phyloP scores from a whole-genome alignment of 257 asterid species.

The Penstemon davidsonii region DNA sequence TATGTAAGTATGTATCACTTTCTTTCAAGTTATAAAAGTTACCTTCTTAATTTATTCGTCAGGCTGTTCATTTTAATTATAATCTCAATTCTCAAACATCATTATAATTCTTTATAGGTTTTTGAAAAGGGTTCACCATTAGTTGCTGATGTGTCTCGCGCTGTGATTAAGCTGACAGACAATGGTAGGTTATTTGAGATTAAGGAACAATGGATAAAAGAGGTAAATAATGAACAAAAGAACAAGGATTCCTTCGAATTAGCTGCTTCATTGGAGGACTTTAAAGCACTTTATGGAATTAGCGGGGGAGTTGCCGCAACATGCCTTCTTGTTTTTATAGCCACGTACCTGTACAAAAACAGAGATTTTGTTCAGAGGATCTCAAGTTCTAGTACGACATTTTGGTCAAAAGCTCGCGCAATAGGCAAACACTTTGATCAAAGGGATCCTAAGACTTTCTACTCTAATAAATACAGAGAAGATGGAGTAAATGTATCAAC shows the following conservation, averaged over 20 bases:
- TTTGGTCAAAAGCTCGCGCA: constrained; percentile 34
- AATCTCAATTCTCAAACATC: no score
- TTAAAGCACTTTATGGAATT: constrained; percentile 27
- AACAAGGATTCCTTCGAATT: background rate
- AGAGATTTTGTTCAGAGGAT: constrained; percentile 30
- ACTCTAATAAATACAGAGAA: background rate
- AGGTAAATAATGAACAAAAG: background rate
- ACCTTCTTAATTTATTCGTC: no score
- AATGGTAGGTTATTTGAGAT: constrained; percentile 17
- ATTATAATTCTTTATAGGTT: constrained; percentile 2
- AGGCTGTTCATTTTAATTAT: no score
- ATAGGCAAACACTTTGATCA: constrained; percentile 38
- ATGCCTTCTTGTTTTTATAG: constrained; percentile 28
- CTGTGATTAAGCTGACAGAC: constrained; percentile 28
- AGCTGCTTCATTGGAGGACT: constrained; percentile 13
- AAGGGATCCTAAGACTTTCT: constrained; percentile 23
- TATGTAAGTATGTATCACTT: constrained; percentile 24
- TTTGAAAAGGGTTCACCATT: constrained; percentile 41
- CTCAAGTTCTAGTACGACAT: constrained; percentile 27
- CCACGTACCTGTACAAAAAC: constrained; percentile 27
- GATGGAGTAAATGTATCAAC: background rate
- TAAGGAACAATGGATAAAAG: constrained; percentile 1
- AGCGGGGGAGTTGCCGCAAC: constrained; percentile 33
- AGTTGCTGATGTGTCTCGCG: constrained; percentile 41
- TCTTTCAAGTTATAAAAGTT: no score